Evolutionary conservation across 148 eudicot genomes (phyloP).

Genomic region (Euryodendron excelsum): DNA sequence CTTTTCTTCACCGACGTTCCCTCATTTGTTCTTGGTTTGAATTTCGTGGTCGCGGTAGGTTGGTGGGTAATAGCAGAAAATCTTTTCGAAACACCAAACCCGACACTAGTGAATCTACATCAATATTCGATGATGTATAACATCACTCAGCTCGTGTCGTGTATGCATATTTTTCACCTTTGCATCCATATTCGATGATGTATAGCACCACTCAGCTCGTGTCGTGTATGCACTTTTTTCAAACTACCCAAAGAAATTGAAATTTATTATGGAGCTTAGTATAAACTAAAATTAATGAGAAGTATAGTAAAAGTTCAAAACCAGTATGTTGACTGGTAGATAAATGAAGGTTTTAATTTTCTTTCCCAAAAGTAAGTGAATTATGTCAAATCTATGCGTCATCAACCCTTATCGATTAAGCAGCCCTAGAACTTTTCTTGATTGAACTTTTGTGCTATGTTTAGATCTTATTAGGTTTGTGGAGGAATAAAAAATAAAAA

Average conservation of each 20-base stretch:
- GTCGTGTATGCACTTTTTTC: no score
- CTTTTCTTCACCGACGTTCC: neutral
- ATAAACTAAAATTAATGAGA: no score
- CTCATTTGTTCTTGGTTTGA: neutral
- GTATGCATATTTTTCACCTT: no score
- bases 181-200: no score
- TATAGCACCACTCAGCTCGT: no score
- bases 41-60: neutral
- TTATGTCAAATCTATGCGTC: neutral
- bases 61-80: neutral
- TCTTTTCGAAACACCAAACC: neutral
- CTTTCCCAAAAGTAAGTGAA: neutral
- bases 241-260: neutral
- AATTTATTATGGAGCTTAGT: neutral
- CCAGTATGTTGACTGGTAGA: neutral
- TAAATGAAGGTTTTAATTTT: neutral
- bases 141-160: no score
- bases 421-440: neutral
- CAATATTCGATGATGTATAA: no score
- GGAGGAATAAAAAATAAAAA: no score
- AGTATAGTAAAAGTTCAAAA: neutral
- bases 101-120: no score
- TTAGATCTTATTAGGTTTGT: no score
- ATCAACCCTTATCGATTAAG: neutral
- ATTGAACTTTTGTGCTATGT: neutral